A percentile compares a stretch with the other conserved stretches of the same genome.
Conservation (phyloP, 495 filamentous ascomycete species). For the Penicillium verhagenii region DNA sequence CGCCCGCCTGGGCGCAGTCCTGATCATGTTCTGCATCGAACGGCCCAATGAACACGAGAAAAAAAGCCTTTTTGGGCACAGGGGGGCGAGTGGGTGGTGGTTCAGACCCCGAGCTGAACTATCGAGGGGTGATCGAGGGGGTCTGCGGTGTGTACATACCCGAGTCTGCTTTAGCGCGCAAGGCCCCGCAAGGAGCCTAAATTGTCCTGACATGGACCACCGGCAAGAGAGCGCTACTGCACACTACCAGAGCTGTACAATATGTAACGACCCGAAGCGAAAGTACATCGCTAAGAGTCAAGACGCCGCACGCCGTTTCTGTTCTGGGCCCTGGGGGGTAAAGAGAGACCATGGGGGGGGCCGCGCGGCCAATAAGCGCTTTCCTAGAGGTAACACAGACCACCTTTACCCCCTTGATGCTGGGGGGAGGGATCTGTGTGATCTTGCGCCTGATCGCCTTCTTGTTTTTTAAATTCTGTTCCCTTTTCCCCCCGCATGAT, state of each 20-base stretch:
- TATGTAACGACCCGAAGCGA: neutral
- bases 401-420: neutral
- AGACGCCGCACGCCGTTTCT: neutral
- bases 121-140: slow-evolving; percentile 4
- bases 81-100: neutral
- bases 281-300: neutral
- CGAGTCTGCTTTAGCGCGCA: slow-evolving; percentile 4
- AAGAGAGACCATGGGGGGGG: neutral
- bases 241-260: neutral
- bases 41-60: neutral
- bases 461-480: neutral
- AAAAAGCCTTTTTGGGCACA: neutral
- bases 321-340: neutral
- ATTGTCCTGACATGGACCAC: neutral
- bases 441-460: neutral
- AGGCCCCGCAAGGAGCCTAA: slow-evolving; percentile 11
- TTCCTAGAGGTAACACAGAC: neutral
- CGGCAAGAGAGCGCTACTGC: slow-evolving; percentile 6
- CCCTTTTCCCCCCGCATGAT: slow-evolving; percentile 1
- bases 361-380: neutral
- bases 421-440: neutral
- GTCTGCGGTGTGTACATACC: neutral
- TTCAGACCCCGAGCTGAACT: slow-evolving; percentile 4
- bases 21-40: neutral
- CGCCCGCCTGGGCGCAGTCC: slow-evolving; percentile 4